Base-by-base conservation (phyloP, 768 basidiomycete genomes). In the Leucocoprinus birnbaumii region DNA sequence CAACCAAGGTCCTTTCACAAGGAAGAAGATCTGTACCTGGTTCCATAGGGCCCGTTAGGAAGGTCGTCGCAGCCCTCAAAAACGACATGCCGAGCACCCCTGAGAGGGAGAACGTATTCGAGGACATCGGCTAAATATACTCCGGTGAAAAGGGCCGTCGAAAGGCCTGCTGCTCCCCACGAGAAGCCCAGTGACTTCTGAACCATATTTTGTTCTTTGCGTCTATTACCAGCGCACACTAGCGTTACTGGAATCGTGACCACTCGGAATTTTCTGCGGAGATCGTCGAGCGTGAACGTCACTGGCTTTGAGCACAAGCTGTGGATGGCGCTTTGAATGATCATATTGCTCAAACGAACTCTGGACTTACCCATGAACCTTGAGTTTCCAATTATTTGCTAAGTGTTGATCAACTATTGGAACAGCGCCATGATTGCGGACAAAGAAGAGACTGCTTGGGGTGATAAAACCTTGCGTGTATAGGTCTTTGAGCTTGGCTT, bases 131-230 rank as follows among this genome's bases (percentile, higher is more conserved):
- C 66, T 42, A 86, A 68, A 58, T 77, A 77, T 2, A 85, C 80
- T 3, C 85, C 85, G 0, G 83, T 84, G 64, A 80, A 85, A 1
- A 84, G 69, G 0, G 82, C 81, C 0, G 82, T 85, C 16, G 74
- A 76, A 16, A 79, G 67, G 44, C 74, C 79, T 2, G 67, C 80
- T 2, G 79, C 70, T 7, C 82, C 82, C 82, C 82, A 84, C 18
- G 64, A 70, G 59, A 84, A 84, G 0, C 83, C 83, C 1, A 83
- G 72, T 7, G 76, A 74, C 63, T 85, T 80, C 14, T 71, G 72
- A 27, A 84, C 74, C 44, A 83, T 68, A 59, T 87, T 87, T 62
- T 86, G 85, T 60, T 87, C 84, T 62, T 84, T 86, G 24, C 85
- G 69, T 2, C 85, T 67, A 63, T 86, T 86, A 1, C 85, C 85